These are phyloP conservation scores for Paspalum notatum DNA, from an alignment of 176 grass and related monocot genomes.

Conservation along the genomic window DNA sequence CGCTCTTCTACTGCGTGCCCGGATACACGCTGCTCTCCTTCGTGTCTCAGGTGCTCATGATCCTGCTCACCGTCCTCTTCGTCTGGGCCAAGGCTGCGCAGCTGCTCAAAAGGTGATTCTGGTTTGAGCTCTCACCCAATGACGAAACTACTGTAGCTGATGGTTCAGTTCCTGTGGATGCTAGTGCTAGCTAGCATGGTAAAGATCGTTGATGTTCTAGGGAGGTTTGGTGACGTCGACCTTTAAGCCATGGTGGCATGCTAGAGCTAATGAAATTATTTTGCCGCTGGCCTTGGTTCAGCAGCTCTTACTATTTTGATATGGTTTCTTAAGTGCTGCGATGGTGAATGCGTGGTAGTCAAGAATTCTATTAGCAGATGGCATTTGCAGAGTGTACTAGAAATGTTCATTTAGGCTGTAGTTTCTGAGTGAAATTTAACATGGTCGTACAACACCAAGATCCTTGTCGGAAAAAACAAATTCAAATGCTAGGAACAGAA, in stretches of 20 bases:
- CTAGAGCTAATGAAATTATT: neutral
- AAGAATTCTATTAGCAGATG: neutral
- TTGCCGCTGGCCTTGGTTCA: neutral
- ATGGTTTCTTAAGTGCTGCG: neutral
- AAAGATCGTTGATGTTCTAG: neutral
- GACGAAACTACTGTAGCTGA: neutral
- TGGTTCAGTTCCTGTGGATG: slow-evolving; percentile 2
- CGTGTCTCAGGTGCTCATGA: slow-evolving; percentile 56
- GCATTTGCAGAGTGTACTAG: neutral
- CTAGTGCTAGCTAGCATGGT: neutral
- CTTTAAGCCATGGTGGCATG: neutral
- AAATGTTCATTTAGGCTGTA: neutral
- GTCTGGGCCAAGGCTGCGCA: slow-evolving; percentile 56
- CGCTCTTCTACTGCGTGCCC: slow-evolving; percentile 53
- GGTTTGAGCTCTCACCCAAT: neutral
- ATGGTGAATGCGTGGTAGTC: neutral
- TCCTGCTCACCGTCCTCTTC: slow-evolving; percentile 66
- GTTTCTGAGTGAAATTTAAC: neutral
- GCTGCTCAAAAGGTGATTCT: slow-evolving; percentile 47
- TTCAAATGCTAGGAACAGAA: neutral
- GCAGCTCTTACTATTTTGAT: neutral
- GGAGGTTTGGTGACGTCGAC: neutral
- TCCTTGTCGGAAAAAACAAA: neutral
- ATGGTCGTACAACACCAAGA: neutral
- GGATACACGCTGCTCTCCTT: slow-evolving; percentile 61